Conservation (phyloP, 169 alveolate species). For the Plasmodium coatneyi region DNA sequence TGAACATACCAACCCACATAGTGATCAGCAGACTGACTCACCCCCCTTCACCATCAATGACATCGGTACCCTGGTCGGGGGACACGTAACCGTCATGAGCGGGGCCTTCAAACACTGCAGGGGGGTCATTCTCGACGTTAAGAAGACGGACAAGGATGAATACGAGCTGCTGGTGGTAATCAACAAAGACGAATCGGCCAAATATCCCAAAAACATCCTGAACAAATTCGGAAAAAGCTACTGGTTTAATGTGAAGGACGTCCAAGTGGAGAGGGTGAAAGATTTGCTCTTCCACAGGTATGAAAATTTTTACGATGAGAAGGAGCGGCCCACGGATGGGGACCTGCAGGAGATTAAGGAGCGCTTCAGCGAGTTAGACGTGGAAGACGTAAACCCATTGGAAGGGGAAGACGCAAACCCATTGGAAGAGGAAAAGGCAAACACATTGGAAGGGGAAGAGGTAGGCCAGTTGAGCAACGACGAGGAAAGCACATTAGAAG, state of each 20-base stretch:
- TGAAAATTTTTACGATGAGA: constrained; percentile 48
- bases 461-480: background rate
- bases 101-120: constrained; percentile 53
- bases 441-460: background rate
- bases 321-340: background rate
- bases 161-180: constrained; percentile 56
- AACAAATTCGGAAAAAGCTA: constrained; percentile 71
- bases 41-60: constrained; percentile 20
- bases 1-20: background rate
- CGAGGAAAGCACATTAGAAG: background rate
- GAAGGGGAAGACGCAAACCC: background rate
- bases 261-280: constrained; percentile 49
- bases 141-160: constrained; percentile 40
- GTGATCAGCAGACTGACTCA: background rate
- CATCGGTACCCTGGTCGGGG: constrained; percentile 15
- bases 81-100: constrained; percentile 6
- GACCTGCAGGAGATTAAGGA: background rate
- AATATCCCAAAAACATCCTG: constrained; percentile 52
- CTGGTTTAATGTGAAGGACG: constrained; percentile 62
- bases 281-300: constrained; percentile 54
- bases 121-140: constrained; percentile 54
- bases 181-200: constrained; percentile 25
- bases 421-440: background rate
- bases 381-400: background rate
- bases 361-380: background rate